Conservation (phyloP, 2,329 filamentous ascomycete species). For the Phoma sp. region DNA sequence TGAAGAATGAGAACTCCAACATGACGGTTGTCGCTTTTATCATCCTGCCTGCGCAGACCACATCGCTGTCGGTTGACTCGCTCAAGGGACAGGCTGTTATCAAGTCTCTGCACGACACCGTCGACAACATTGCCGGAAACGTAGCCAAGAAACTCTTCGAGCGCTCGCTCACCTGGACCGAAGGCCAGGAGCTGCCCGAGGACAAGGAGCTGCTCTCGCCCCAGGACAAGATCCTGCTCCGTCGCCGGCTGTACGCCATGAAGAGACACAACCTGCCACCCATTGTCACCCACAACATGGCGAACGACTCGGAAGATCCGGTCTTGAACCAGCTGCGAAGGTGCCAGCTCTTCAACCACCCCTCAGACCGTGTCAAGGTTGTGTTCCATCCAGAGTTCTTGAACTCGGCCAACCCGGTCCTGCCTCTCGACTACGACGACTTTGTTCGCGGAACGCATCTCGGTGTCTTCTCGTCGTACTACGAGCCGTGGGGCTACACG, state of each 20-base stretch:
- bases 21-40: slow-evolving; percentile 96
- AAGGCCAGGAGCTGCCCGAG: slow-evolving; percentile 90
- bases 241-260: slow-evolving; percentile 93
- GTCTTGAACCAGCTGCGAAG: slow-evolving; percentile 95
- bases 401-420: slow-evolving; percentile 91
- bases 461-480: slow-evolving; percentile 96
- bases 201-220: slow-evolving; percentile 94
- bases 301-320: slow-evolving; percentile 90
- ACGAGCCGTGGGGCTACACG: slow-evolving; percentile 99
- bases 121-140: slow-evolving; percentile 89
- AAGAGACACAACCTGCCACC: slow-evolving; percentile 89
- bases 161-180: slow-evolving; percentile 92
- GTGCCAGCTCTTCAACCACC: slow-evolving; percentile 96
- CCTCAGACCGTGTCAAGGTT: slow-evolving; percentile 93
- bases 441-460: slow-evolving; percentile 97
- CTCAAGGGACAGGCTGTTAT: slow-evolving; percentile 97
- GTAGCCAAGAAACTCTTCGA: slow-evolving; percentile 95
- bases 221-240: slow-evolving; percentile 90
- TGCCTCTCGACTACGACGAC: slow-evolving; percentile 96
- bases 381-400: slow-evolving; percentile 98
- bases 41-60: slow-evolving; percentile 97
- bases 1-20: slow-evolving; percentile 85
- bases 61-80: slow-evolving; percentile 92
- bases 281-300: slow-evolving; percentile 99
- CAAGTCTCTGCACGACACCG: slow-evolving; percentile 91